Conservation (phyloP, 2,329 filamentous ascomycete genomes). For the Aspergillus niger region DNA sequence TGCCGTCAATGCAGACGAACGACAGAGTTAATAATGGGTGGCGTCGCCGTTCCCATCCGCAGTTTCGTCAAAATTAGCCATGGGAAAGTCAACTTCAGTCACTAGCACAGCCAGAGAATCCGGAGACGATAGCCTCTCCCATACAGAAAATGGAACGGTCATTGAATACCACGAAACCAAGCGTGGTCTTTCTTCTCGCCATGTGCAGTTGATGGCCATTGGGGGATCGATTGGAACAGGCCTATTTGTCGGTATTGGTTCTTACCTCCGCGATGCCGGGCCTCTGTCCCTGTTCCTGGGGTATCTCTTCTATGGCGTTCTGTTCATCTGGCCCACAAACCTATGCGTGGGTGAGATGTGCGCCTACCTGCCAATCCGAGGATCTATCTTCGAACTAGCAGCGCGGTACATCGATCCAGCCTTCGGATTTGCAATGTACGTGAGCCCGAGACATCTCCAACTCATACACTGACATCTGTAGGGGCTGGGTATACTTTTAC, state of each 20-base stretch:
- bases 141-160: constrained; percentile 24
- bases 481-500: constrained; percentile 51
- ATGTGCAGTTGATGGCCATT: constrained; percentile 20
- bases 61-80: neutral
- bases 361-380: constrained; percentile 44
- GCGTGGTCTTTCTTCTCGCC: constrained; percentile 15
- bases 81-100: constrained; percentile 26
- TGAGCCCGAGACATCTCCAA: neutral
- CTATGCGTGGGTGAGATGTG: constrained; percentile 34
- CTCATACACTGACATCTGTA: neutral
- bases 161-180: constrained; percentile 17
- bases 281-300: constrained; percentile 39
- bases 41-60: neutral
- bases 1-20: too few relatives aligned
- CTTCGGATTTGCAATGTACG: constrained; percentile 43
- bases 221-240: constrained; percentile 24
- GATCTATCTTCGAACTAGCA: constrained; percentile 51
- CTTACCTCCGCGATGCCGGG: constrained; percentile 35
- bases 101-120: neutral
- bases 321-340: constrained; percentile 37
- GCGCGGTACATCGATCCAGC: constrained; percentile 53
- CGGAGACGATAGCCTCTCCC: constrained; percentile 12
- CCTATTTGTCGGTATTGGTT: constrained; percentile 41
- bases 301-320: constrained; percentile 37
- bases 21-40: neutral